Percentiles rank a stretch among this genome's conserved stretches.
Conservation (phyloP, 202 grass and related monocot genomes). For the Dendrocalamus latiflorus region DNA sequence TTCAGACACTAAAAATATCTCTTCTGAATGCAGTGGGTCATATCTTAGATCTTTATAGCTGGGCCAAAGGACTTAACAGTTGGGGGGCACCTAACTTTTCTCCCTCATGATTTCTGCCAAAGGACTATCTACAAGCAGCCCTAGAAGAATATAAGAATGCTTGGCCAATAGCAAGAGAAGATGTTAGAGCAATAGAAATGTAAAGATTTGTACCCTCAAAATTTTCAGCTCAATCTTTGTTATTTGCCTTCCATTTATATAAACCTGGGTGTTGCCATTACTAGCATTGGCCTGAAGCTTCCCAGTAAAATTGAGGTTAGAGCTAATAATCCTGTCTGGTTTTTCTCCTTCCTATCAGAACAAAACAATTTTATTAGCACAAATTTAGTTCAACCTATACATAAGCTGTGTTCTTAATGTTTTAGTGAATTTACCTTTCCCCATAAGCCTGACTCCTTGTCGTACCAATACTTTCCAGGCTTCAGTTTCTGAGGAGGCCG, state of each 20-base stretch:
- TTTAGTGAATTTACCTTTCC: slow-evolving; percentile 58
- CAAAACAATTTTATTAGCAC: slow-evolving; percentile 8
- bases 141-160: slow-evolving; percentile 16
- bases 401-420: neutral
- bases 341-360: slow-evolving; percentile 79
- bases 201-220: slow-evolving; percentile 28
- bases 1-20: neutral
- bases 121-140: slow-evolving; percentile 14
- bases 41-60: neutral
- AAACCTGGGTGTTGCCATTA: slow-evolving; percentile 87
- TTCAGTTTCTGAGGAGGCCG: slow-evolving; percentile 85
- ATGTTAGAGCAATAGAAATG: slow-evolving; percentile 12
- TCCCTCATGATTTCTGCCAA: neutral
- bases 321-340: slow-evolving; percentile 72
- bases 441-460: slow-evolving; percentile 95
- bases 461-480: slow-evolving; percentile 95
- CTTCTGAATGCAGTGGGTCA: neutral
- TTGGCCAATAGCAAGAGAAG: neutral
- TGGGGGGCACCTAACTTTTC: neutral
- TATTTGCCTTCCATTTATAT: slow-evolving; percentile 80
- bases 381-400: neutral
- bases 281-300: slow-evolving; percentile 85
- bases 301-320: slow-evolving; percentile 79
- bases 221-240: slow-evolving; percentile 80
- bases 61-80: neutral